phyloP scores from a whole-genome alignment of 2,329 filamentous ascomycete genomes.

The Arthrobotrys pseudoclavata region DNA sequence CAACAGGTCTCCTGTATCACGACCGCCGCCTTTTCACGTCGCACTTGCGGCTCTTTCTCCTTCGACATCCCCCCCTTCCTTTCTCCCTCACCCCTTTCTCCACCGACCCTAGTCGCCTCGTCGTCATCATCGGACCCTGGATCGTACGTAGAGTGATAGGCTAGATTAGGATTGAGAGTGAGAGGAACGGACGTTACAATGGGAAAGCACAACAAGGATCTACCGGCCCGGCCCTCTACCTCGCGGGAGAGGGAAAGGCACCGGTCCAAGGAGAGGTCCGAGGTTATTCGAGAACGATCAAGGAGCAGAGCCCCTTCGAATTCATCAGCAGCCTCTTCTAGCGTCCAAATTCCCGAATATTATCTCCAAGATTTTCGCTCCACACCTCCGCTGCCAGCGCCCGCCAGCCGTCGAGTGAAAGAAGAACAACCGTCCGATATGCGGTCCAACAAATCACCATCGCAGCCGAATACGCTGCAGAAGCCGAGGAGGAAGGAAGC shows the following conservation, averaged over 20 bases:
- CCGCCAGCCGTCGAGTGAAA: slow-evolving; percentile 28
- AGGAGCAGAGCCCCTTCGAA: slow-evolving; percentile 56
- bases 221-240: slow-evolving; percentile 51
- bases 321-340: slow-evolving; percentile 45
- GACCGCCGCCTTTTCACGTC: slow-evolving; percentile 27
- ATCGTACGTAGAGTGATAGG: slow-evolving; percentile 31
- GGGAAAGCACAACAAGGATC: slow-evolving; percentile 55
- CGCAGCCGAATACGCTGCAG: slow-evolving; percentile 42
- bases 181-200: slow-evolving; percentile 34
- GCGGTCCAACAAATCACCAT: slow-evolving; percentile 27
- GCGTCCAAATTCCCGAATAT: slow-evolving; percentile 51
- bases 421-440: slow-evolving; percentile 35
- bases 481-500: slow-evolving; percentile 45
- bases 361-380: slow-evolving; percentile 48
- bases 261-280: slow-evolving; percentile 44
- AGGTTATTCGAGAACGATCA: slow-evolving; percentile 52
- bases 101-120: slow-evolving; percentile 22
- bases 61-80: slow-evolving; percentile 3
- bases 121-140: slow-evolving; percentile 36
- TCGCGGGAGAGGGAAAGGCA: slow-evolving; percentile 53
- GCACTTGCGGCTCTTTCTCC: slow-evolving; percentile 23
- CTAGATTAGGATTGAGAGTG: slow-evolving; percentile 27
- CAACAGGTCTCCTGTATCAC: slow-evolving; percentile 26
- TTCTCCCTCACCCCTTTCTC: slow-evolving; percentile 1
- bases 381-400: slow-evolving; percentile 46